Evolutionary conservation across 352 stramenopile species (phyloP).

Genomic region (Thraustochytrium striatum): DNA sequence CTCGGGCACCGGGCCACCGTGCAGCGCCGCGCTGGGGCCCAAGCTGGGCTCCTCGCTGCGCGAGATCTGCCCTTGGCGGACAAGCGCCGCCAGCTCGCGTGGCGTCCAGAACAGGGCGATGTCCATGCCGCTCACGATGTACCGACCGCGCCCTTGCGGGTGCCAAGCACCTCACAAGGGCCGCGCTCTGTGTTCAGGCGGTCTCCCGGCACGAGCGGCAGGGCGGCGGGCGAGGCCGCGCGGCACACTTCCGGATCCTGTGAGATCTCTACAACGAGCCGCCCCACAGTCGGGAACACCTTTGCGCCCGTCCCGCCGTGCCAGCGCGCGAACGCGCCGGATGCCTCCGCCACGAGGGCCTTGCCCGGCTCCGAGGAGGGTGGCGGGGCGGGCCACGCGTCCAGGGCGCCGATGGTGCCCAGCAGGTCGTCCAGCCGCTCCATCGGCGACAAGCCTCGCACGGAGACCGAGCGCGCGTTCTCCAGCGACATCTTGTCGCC

Average conservation of each 20-base stretch:
- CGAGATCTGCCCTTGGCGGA: background rate
- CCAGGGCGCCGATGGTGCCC: background rate
- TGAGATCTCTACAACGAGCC: background rate
- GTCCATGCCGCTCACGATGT: slow-evolving; percentile 12
- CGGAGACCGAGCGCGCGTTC: slow-evolving; percentile 1
- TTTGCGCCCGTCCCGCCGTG: no score
- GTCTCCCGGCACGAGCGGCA: slow-evolving; percentile 12
- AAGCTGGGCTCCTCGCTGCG: background rate
- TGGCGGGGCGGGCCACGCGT: no score
- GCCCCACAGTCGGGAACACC: slow-evolving; percentile 17
- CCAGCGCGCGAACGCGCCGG: no score
- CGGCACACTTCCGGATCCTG: background rate
- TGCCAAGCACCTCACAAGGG: background rate
- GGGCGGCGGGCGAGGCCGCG: background rate
- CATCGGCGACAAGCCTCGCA: background rate
- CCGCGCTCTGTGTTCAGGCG: background rate
- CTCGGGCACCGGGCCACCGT: no score
- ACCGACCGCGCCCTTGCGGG: slow-evolving; percentile 8
- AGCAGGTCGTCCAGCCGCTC: background rate
- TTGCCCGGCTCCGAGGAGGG: no score
- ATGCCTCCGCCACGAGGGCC: no score
- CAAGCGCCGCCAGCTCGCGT: background rate
- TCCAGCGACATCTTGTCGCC: slow-evolving; percentile 4
- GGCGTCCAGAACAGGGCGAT: slow-evolving; percentile 20
- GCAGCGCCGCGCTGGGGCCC: no score